phyloP scores from a whole-genome alignment of 352 stramenopile genomes.

The Phytophthora pluvialis region DNA sequence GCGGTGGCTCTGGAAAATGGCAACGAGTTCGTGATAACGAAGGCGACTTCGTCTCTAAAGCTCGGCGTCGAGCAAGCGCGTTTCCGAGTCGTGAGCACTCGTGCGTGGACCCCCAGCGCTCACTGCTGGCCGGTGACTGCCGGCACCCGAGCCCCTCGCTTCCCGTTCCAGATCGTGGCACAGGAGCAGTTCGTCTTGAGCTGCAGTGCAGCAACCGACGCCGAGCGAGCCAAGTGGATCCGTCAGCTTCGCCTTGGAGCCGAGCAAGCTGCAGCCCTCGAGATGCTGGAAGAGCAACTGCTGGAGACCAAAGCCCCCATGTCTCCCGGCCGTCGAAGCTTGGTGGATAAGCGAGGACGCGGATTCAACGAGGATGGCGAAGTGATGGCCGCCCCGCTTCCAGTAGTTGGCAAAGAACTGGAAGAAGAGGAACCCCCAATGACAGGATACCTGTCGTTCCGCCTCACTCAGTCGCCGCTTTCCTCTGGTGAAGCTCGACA shows the following conservation, averaged over 20 bases:
- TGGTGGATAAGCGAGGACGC: conserved; percentile 26
- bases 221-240: conserved; percentile 71
- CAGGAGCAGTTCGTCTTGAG: conserved; percentile 70
- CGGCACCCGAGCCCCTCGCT: conserved; percentile 38
- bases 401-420: background rate
- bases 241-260: conserved; percentile 62
- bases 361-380: conserved; percentile 13
- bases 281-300: conserved; percentile 63
- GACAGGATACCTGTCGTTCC: conserved; percentile 35
- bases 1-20: conserved; percentile 52
- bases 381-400: background rate
- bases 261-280: conserved; percentile 54
- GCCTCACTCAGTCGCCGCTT: conserved; percentile 15
- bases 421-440: conserved; percentile 34
- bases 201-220: conserved; percentile 61
- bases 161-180: conserved; percentile 75
- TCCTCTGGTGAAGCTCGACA: conserved; percentile 23
- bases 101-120: conserved; percentile 46
- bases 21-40: conserved; percentile 57
- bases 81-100: conserved; percentile 53
- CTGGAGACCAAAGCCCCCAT: conserved; percentile 37
- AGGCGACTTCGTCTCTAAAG: conserved; percentile 27
- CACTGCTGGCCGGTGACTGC: conserved; percentile 34
- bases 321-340: conserved; percentile 31
- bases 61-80: conserved; percentile 37